Percentiles rank a stretch among this genome's conserved stretches.
phyloP scores from a whole-genome alignment of 2,329 filamentous ascomycete species.

The Epichloe festucae region DNA sequence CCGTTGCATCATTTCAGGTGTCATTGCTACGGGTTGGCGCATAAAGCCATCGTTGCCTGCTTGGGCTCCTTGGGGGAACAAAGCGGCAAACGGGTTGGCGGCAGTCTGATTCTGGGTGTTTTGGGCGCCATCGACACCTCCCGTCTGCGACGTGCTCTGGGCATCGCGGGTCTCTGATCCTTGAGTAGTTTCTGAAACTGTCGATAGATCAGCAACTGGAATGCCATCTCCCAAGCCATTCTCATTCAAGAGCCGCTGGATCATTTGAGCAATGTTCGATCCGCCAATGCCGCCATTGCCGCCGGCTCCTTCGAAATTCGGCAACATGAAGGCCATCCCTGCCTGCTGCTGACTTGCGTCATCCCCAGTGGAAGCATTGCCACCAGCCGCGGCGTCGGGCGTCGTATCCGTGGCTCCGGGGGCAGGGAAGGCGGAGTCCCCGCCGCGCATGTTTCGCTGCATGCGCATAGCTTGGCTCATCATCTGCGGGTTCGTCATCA shows the following conservation, averaged over 20 bases:
- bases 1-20: slow-evolving; percentile 43
- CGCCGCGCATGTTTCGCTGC: slow-evolving; percentile 55
- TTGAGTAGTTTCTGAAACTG: slow-evolving; percentile 13
- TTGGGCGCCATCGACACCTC: slow-evolving; percentile 12
- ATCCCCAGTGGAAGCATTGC: slow-evolving; percentile 17
- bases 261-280: slow-evolving; percentile 15
- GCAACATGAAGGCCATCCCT: slow-evolving; percentile 24
- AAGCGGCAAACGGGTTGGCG: slow-evolving; percentile 53
- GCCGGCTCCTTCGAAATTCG: slow-evolving; percentile 10
- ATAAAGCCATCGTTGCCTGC: slow-evolving; percentile 10
- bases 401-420: slow-evolving; percentile 87
- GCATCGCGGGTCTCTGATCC: slow-evolving; percentile 13
- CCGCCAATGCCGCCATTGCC: slow-evolving; percentile 9
- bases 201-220: slow-evolving; percentile 20
- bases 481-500: slow-evolving; percentile 85
- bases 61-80: slow-evolving; percentile 37
- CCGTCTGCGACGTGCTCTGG: slow-evolving; percentile 12
- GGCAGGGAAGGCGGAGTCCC: slow-evolving; percentile 60
- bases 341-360: slow-evolving; percentile 20
- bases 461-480: slow-evolving; percentile 73
- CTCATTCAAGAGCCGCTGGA: slow-evolving; percentile 11
- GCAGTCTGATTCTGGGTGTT: slow-evolving; percentile 24
- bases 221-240: slow-evolving; percentile 19
- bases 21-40: slow-evolving; percentile 32
- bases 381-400: slow-evolving; percentile 32